A percentile compares a stretch with the other conserved stretches of the same genome.
Evolutionary conservation across 2,329 filamentous ascomycete genomes (phyloP).

Genomic region (Diaporthe caulivora): DNA sequence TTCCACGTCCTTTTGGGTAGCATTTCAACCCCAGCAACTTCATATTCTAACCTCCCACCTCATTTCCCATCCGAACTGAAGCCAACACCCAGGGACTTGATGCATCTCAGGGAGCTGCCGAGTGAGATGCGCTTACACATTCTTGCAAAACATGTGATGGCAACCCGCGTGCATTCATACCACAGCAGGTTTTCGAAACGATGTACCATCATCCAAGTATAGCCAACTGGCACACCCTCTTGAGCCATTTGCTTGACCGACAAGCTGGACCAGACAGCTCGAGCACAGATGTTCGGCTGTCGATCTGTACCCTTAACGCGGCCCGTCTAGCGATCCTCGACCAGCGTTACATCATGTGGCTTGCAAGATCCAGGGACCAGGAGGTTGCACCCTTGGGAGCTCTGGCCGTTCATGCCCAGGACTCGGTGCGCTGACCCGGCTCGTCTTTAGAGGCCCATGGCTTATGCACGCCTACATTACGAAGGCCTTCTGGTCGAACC

Average conservation of each 20-base stretch:
- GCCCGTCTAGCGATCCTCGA: not conserved
- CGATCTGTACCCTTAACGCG: constrained; percentile 3
- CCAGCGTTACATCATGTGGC: constrained; percentile 20
- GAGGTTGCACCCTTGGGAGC: not conserved
- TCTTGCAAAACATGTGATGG: not conserved
- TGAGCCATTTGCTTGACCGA: not conserved
- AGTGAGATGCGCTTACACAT: not conserved
- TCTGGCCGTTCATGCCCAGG: not conserved
- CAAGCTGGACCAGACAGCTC: not conserved
- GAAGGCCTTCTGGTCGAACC: not conserved
- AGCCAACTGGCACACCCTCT: not conserved
- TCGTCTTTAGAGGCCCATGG: not conserved
- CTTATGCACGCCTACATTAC: not conserved
- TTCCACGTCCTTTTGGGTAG: not conserved
- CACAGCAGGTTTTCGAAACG: not conserved
- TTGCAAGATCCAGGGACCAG: constrained; percentile 5
- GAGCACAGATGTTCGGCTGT: constrained; percentile 14
- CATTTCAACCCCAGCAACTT: too few species aligned
- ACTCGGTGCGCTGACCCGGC: not conserved
- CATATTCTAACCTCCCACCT: not conserved
- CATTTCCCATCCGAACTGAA: not conserved
- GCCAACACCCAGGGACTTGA: not conserved
- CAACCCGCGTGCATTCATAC: too few species aligned
- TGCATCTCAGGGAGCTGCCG: not conserved
- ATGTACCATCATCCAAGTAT: not conserved